Base-by-base conservation (phyloP, 371 early-diverging fungal genomes). In the Lichtheimia ornata region DNA sequence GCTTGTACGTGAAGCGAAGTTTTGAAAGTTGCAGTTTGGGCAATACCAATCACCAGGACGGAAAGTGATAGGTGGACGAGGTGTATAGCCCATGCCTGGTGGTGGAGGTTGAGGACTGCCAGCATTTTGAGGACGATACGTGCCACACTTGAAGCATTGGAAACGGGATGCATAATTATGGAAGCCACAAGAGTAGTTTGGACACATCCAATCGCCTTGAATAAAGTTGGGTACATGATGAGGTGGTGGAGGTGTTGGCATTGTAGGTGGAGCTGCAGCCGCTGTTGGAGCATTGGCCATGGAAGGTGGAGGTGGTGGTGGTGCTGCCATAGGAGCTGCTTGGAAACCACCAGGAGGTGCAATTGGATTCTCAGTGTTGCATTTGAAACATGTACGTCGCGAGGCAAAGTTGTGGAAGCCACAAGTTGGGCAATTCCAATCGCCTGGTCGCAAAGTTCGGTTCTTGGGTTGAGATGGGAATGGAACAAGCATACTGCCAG, bases 371-470 rank as follows among this genome's bases (percentile, higher is more conserved):
- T 73, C 73, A 5, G 73, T 67, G 67, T 86, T 81, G 74, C 92
- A 92, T 59, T 89, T 88, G 66, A 84, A 80, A 68, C 93, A 93
- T 3, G 71, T 72, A 18, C 81, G 70, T 17, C 93, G 67, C 4
- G 85, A 84, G 5, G 91, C 88, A 69, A 89, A 93, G 70, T 93
- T 93, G 65, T 88, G 86, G 60, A 87, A 88, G 25, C 78, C 77
- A 66, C 93, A 93, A 45, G 79, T 77, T 58, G 82, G 74, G 65
- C 93, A 93, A 20, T 86, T 74, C 93, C 93, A 93, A 61, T 91
- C 93, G 1, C 91, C 91, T 11, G 89, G 88, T 14, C 87, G 80
- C 6, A 50, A 14, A 4, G 67, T 60, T 20, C 77, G 71, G 6
- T 67, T 66, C 53, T 77, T 81, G 44, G 74, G 62, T 59, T 78